Percentiles rank a stretch among this genome's conserved stretches.
Evolutionary conservation across 2,329 filamentous ascomycete species (phyloP).

Genomic region (Trichoderma aggressivum): DNA sequence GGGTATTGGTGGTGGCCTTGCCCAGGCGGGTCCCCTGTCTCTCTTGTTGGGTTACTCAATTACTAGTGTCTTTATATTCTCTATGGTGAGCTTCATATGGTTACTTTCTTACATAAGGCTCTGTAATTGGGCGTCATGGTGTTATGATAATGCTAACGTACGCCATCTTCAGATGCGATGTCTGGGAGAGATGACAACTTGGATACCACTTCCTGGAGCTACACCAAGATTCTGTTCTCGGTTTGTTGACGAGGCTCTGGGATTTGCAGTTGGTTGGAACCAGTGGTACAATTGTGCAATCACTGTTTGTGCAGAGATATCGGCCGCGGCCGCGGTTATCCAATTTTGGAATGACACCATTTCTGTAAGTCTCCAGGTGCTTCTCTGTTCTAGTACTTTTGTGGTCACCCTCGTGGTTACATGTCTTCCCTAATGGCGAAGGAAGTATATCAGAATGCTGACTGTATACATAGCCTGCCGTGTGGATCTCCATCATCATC

Average conservation of each 20-base stretch:
- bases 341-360: slow-evolving; percentile 42
- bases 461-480: slow-evolving; percentile 36
- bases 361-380: not conserved
- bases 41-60: slow-evolving; percentile 45
- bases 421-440: not conserved
- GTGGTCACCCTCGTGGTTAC: too few relatives aligned
- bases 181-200: slow-evolving; percentile 57
- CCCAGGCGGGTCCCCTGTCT: slow-evolving; percentile 42
- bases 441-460: not conserved
- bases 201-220: slow-evolving; percentile 51
- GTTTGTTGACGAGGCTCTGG: slow-evolving; percentile 52
- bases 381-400: not conserved
- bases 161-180: slow-evolving; percentile 33
- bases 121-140: not conserved
- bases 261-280: slow-evolving; percentile 54
- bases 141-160: not conserved
- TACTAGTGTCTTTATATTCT: slow-evolving; percentile 44
- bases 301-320: slow-evolving; percentile 45
- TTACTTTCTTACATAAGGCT: not conserved
- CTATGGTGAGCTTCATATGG: slow-evolving; percentile 26
- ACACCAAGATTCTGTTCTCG: slow-evolving; percentile 54
- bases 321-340: slow-evolving; percentile 44
- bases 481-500: slow-evolving; percentile 48
- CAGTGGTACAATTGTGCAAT: slow-evolving; percentile 47
- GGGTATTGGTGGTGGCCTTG: slow-evolving; percentile 43